These are phyloP conservation scores for Cyclotella sp. DNA, from an alignment of 108 stramenopile genomes.

Conservation along the genomic window DNA sequence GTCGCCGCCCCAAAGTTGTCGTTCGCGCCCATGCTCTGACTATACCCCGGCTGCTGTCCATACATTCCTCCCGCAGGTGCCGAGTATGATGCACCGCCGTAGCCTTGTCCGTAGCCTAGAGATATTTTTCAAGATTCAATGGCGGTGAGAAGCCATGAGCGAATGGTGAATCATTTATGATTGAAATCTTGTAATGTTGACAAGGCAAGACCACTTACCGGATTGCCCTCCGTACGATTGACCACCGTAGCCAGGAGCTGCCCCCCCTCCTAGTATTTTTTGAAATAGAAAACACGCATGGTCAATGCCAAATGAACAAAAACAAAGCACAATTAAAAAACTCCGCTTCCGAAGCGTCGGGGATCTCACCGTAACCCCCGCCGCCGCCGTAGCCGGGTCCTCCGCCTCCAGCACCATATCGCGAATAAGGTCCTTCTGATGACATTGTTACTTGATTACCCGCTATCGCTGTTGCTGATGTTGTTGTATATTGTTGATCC, in stretches of 20 bases:
- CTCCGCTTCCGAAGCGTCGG: constrained; percentile 23
- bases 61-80: constrained; percentile 42
- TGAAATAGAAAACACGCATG: not conserved
- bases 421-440: constrained; percentile 86
- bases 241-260: constrained; percentile 49
- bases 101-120: constrained; percentile 42
- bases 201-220: not conserved
- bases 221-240: constrained; percentile 16
- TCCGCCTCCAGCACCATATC: constrained; percentile 73
- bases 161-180: not conserved
- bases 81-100: constrained; percentile 38
- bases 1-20: constrained; percentile 32
- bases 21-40: constrained; percentile 31
- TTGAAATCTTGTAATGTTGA: not conserved
- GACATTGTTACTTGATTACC: constrained; percentile 1
- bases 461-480: not conserved
- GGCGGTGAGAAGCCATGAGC: not conserved
- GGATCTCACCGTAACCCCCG: constrained; percentile 34
- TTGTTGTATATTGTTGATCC: too few relatives aligned
- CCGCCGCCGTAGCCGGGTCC: constrained; percentile 56
- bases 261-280: constrained; percentile 2
- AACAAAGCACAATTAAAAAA: constrained; percentile 6
- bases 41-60: constrained; percentile 30
- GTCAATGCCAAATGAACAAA: constrained; percentile 49
- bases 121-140: not conserved